Evolutionary conservation across 345 rosid genomes (phyloP), one percentile per base, ranked within the genome.

Genomic region (Hypericum androsaemum): DNA sequence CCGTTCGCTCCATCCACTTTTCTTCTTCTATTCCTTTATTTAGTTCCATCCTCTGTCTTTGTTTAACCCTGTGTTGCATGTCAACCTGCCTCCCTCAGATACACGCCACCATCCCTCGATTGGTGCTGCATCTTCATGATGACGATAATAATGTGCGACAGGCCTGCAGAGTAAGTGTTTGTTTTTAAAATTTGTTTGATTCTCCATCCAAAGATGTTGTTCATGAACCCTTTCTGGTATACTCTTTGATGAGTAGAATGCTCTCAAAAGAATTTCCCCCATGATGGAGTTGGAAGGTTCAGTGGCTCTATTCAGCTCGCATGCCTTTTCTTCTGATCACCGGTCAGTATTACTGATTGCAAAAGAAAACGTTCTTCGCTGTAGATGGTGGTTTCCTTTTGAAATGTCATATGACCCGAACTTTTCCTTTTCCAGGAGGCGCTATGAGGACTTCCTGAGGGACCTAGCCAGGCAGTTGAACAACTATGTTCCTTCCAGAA

Each of bases 91-190:
- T 22, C 66, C 64, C 37, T 28, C 78, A 90, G 98, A 79, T 87
- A 58, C 96, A 87, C 68, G 82, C 86, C 56, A 71, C 79, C 41
- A 64, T 84, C n/a, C 95, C 98, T 56, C 95, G 89, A 47, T 69
- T 90, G 76, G 74, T 82, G 44, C 72, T 90, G 54, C 96, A 90
- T 64, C 82, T 87, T 59, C 73, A 79, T 28, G 98, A 90, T 43
- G 92, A 84, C 16, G 82, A 90, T 57, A 69, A 59, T 67, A 66
- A 74, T 60, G 87, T 90, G 61, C 67, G 95, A 66, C 86, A 80
- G 53, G 95, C 95, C 66, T 90, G 98, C 71, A 78, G 89, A 64
- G 98, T 87, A 74, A 67, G 82, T 43, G 54, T 55, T 57, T 46
- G 11, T 52, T 15, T 42, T 58, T 46, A 5, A 10, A 17, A 5